Base-by-base conservation (phyloP, 352 stramenopile genomes). In the Globisporangium mamillatum region DNA sequence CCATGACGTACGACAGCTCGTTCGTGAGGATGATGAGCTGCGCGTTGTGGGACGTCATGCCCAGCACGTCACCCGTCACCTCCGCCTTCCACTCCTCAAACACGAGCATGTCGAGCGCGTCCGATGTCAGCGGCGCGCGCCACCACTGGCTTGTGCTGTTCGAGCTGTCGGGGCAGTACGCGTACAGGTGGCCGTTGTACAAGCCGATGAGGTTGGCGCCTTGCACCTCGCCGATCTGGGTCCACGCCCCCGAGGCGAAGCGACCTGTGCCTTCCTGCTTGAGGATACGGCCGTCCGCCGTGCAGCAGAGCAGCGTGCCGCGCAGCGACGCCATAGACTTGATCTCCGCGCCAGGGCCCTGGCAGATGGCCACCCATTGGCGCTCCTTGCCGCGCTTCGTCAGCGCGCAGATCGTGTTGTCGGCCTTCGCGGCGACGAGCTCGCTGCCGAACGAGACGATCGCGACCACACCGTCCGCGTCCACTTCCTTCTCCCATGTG, bases 361-460 rank as follows among this genome's bases (percentile, higher is more conserved):
- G 67, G 55, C 80, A 89, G 53, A 93, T 63, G 60, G 68, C 75
- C 36, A 81, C 70, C 88, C 85, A 95, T 27, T 69, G 69, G 8
- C 72, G 75, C 4, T 62, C 73, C 27, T 78, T 70, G 4, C 41
- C 68, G 18, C 72, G 62, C n/a, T 75, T 73, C 68, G 86, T 82
- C 27, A 93, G 68, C 44, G 75, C 77, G 70, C 81, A 80, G 18
- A 93, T 75, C 20, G 48, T 22, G 62, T 87, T 88, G 68, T 90
- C 80, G 9, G 70, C 59, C 57, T 82, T 89, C 20, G 76, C 78
- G 16, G 71, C 88, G 10, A 93, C 80, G 24, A 95, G 65, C 34
- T 95, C 79, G 12, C 81, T 88, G 46, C 82, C 81, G 60, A 93
- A 95, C 24, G 88, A 94, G 38, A 93, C 81, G 66, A 95, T 84